A percentile compares a stretch with the other conserved stretches of the same genome.
phyloP scores from a whole-genome alignment of 169 alveolate genomes.

The Theileria equi region DNA sequence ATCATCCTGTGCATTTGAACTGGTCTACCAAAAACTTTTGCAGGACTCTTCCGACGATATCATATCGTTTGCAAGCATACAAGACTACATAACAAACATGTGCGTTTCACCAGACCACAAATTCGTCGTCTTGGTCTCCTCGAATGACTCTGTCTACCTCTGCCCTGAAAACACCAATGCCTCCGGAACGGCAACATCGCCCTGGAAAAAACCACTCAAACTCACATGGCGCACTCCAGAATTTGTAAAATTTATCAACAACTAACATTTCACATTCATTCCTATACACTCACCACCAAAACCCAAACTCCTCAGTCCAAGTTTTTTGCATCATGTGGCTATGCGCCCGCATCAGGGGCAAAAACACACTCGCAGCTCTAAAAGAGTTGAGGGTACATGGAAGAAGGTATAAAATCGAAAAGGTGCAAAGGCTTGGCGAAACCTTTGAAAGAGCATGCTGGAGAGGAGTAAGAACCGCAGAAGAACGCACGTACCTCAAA shows the following conservation, averaged over 20 bases:
- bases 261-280: background rate
- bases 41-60: conserved; percentile 38
- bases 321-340: conserved; percentile 14
- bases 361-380: conserved; percentile 25
- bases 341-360: conserved; percentile 30
- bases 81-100: conserved; percentile 30
- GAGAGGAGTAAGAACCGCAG: conserved; percentile 49
- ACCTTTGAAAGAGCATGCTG: conserved; percentile 63
- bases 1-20: conserved; percentile 24
- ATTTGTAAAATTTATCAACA: conserved; percentile 11
- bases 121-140: conserved; percentile 12
- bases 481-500: conserved; percentile 43
- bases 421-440: conserved; percentile 49
- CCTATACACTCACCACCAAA: background rate
- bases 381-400: conserved; percentile 14
- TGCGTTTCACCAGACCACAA: background rate
- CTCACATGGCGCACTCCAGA: conserved; percentile 35
- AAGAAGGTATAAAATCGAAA: conserved; percentile 49
- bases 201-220: conserved; percentile 35
- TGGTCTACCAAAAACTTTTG: conserved; percentile 24
- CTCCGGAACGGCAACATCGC: background rate
- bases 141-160: conserved; percentile 18
- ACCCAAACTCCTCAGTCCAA: background rate
- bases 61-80: conserved; percentile 22
- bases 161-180: background rate